These are phyloP conservation scores for Rhodotorula sp. DNA, from an alignment of 1,284 basidiomycete species.

Conservation along the genomic window DNA sequence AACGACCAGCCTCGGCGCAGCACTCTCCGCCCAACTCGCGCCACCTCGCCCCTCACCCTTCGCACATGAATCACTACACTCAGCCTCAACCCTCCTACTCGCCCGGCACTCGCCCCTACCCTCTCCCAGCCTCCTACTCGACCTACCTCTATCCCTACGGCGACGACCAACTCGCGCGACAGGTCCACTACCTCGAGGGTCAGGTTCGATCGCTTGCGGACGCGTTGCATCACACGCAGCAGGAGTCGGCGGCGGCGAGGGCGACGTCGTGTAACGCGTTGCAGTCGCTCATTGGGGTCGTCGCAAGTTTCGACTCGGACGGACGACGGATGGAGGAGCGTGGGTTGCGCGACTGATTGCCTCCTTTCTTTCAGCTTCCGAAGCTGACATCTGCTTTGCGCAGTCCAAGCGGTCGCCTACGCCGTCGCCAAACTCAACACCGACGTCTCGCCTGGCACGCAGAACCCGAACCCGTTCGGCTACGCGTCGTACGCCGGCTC, in stretches of 20 bases:
- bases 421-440: constrained; percentile 11
- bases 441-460: neutral
- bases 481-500: neutral
- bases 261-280: constrained; percentile 9
- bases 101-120: neutral
- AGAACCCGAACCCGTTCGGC: neutral
- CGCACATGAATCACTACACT: neutral
- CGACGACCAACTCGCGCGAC: constrained; percentile 8
- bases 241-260: constrained; percentile 3
- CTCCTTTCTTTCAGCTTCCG: neutral
- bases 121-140: neutral
- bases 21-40: neutral
- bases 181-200: constrained; percentile 9
- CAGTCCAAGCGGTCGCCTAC: constrained; percentile 22
- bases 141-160: neutral
- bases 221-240: constrained; percentile 17
- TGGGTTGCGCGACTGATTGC: neutral
- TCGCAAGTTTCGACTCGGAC: constrained; percentile 9
- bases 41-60: neutral
- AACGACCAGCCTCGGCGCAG: neutral
- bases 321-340: constrained; percentile 11
- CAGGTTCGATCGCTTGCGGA: constrained; percentile 18
- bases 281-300: constrained; percentile 8
- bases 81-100: neutral
- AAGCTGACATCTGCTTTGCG: neutral